phyloP scores from a whole-genome alignment of 129 eudicot genomes.

The Pittosporum tobira region DNA sequence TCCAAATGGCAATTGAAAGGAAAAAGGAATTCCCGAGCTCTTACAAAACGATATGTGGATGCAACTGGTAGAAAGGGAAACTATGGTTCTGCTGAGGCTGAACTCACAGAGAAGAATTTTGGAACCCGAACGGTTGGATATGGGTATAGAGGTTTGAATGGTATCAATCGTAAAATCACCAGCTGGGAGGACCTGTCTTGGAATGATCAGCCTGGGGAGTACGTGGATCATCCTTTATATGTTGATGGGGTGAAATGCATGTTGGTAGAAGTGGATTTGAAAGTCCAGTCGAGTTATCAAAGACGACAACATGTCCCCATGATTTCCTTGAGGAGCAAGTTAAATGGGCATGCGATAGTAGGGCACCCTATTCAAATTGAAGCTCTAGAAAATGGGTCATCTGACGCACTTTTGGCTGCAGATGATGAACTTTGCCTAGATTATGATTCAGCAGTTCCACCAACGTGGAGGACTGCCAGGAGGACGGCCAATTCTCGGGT shows the following conservation, averaged over 20 bases:
- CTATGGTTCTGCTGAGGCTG: slow-evolving; percentile 20
- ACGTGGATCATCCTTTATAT: slow-evolving; percentile 35
- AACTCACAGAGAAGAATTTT: slow-evolving; percentile 20
- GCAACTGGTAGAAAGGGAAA: slow-evolving; percentile 24
- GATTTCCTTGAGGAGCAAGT: slow-evolving; percentile 83
- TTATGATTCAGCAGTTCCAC: slow-evolving; percentile 41
- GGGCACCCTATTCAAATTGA: slow-evolving; percentile 95
- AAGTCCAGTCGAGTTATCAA: slow-evolving; percentile 74
- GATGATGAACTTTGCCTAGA: slow-evolving; percentile 29
- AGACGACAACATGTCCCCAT: slow-evolving; percentile 78
- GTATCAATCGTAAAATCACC: slow-evolving; percentile 9
- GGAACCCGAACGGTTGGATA: slow-evolving; percentile 18
- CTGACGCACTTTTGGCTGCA: slow-evolving; percentile 34
- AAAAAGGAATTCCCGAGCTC: slow-evolving; percentile 61
- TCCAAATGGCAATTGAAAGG: slow-evolving; percentile 88
- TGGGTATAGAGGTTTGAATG: slow-evolving; percentile 26
- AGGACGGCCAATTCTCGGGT: slow-evolving; percentile 78
- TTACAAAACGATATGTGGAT: slow-evolving; percentile 35
- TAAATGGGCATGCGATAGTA: slow-evolving; percentile 81
- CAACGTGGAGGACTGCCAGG: slow-evolving; percentile 82
- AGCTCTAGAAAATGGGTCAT: slow-evolving; percentile 49
- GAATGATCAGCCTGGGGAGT: slow-evolving; percentile 29
- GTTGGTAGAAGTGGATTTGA: slow-evolving; percentile 74
- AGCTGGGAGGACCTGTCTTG: slow-evolving; percentile 41
- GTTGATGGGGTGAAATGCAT: slow-evolving; percentile 24